Evolutionary conservation across 163 green algal species (phyloP), one percentile per base, ranked within the genome.

Genomic region (Chlamydomonas reinhardtii): DNA sequence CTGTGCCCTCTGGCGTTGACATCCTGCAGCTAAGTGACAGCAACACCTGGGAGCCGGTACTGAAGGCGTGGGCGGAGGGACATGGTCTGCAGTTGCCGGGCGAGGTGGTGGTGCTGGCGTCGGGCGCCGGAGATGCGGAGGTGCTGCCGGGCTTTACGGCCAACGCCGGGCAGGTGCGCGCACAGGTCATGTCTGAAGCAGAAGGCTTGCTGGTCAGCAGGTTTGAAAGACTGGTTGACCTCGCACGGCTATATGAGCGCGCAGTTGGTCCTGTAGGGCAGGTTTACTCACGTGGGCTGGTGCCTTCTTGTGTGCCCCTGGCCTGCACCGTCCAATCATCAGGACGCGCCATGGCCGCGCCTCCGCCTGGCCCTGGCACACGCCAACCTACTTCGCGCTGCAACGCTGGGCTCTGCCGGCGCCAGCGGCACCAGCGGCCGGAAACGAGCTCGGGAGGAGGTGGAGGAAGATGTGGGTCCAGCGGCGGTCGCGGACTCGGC

Each of bases 301-400:
- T 27, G 34, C 32, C 68, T 29, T 2, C 68, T 11, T 37, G n/a
- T 15, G 16, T 0, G 5, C 65, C 65, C 65, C 34, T 12, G 5
- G 39, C 39, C 5, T 48, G 5, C 39, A 48, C 39, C n/a, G 0
- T 16, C 14, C 32, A 1, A 5, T 29, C 54, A 20, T 0, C 64
- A 84, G 76, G 76, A 24, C 6, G 65, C 66, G 27, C 77, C 66
- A 31, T 86, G 80, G 80, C 35, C 29, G 27, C 70, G 80, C 9
- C 69, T 86, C 68, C 69, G 80, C 16, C 70, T 86, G 70, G 70
- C 80, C 11, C 70, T 86, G 35, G 80, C 54, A 16, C 80, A 86
- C 56, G 35, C 56, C 56, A 86, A 86, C 34, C 80, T 86, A 71
- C 54, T 22, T 6, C 34, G 80, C 1, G 69, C 80, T 19, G 4